Evolutionary conservation across 305 asterid genomes (phyloP), one percentile per base, ranked within the genome.

Genomic region (Euphrasia arctica): DNA sequence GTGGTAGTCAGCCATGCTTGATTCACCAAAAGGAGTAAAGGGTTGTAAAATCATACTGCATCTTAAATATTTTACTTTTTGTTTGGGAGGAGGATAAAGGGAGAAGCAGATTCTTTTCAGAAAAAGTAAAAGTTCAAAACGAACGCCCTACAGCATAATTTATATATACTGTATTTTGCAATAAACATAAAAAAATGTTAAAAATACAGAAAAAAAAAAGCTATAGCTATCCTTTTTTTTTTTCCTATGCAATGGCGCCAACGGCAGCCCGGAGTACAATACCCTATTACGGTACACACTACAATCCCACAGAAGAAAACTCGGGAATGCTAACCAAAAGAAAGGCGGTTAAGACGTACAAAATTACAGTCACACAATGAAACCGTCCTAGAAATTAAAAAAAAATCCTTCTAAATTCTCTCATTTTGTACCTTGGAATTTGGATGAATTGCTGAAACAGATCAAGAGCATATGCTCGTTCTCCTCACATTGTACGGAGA

Each of bases 401-500:
- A 45, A 70, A 77, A 8, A 39, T 12, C 60, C 7, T 10, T 31
- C 66, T 56, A 31, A 32, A 39, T 39, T 39, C 45, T 54, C 58
- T 9, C 60, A 32, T 15, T 9, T 13, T 43, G 62, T 36, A 9
- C 11, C 54, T 41, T 52, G 14, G 66, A 9, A 6, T 50, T 41
- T 52, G 14, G 66, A 65, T 62, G 61, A 69, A 52, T 62, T 41
- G 14, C 68, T 12, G 62, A 67, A 66, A 32, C 73, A 54, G 62
- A 70, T 67, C 43, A 68, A 66, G 45, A 54, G 64, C 45, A 41
- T 32, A 66, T 18, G 55, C 56, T 68, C 72, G 9, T 51, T 15
- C 73, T 74, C 77, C 77, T 74, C 80, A 82, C 62, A 81, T 70
- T 64, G 80, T 71, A 59, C 55, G 79, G 25, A 73, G 14, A 12